Evolutionary conservation across 1,284 basidiomycete species (phyloP).

Genomic region (Meira nashicola): DNA sequence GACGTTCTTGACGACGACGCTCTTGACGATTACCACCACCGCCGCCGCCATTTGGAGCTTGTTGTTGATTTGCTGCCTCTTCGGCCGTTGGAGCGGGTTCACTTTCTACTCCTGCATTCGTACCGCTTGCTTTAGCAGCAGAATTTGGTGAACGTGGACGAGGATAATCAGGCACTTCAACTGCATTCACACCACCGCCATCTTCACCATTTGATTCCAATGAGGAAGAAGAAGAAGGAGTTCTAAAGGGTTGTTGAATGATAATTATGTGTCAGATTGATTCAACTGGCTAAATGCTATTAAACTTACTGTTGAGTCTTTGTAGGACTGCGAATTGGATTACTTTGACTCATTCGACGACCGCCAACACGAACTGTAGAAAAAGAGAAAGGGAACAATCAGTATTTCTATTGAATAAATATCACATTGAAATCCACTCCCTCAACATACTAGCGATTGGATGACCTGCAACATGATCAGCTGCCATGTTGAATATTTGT

Average conservation of each 20-base stretch:
- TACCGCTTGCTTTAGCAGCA: background rate
- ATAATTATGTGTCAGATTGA: background rate
- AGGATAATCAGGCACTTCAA: slow-evolving; percentile 6
- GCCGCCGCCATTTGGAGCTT: background rate
- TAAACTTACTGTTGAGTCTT: slow-evolving; percentile 21
- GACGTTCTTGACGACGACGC: slow-evolving; percentile 10
- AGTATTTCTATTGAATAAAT: background rate
- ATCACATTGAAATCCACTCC: background rate
- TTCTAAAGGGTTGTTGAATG: too few species aligned
- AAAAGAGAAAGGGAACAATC: background rate
- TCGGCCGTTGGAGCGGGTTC: background rate
- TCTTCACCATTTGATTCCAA: slow-evolving; percentile 42
- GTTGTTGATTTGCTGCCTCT: background rate
- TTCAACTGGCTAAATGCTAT: too few species aligned
- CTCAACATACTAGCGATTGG: slow-evolving; percentile 5
- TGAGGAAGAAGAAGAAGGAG: background rate
- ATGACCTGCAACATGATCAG: slow-evolving; percentile 11
- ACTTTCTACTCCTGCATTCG: background rate
- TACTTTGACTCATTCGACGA: slow-evolving; percentile 7
- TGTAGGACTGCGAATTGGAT: slow-evolving; percentile 8
- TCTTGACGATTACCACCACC: slow-evolving; percentile 6
- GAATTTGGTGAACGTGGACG: slow-evolving; percentile 1
- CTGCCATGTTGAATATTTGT: too few species aligned
- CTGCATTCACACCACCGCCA: slow-evolving; percentile 16
- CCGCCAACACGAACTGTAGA: slow-evolving; percentile 4